Conservation (phyloP, 2,329 filamentous ascomycete species). For the Colletotrichum camelliae region DNA sequence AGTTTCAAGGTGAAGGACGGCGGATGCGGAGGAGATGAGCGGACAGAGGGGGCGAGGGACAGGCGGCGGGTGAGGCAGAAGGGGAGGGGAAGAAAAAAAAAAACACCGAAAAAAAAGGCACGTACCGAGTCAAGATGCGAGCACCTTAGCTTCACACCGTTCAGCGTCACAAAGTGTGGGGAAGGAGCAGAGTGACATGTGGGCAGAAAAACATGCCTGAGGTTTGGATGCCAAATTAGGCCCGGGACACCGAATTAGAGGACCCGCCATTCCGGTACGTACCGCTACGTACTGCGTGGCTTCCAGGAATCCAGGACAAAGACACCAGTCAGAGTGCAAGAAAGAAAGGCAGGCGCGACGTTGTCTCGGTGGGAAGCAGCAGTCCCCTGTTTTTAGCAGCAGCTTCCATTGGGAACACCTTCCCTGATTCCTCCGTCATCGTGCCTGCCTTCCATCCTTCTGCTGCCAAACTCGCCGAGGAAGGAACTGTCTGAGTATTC, state of each 20-base stretch:
- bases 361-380: background rate
- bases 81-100: background rate
- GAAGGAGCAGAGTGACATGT: background rate
- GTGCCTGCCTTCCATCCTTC: background rate
- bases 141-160: background rate
- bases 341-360: background rate
- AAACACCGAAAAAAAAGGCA: background rate
- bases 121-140: background rate
- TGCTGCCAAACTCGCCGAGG: background rate
- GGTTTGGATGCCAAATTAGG: background rate
- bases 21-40: background rate
- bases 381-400: slow-evolving; percentile 4
- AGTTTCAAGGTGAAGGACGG: background rate
- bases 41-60: too few relatives aligned
- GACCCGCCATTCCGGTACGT: background rate
- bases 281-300: background rate
- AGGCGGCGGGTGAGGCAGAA: background rate
- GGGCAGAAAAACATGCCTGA: slow-evolving; percentile 1
- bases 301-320: background rate
- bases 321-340: background rate
- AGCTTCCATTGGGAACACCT: background rate
- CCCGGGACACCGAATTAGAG: background rate
- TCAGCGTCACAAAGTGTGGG: slow-evolving; percentile 1
- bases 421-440: background rate
- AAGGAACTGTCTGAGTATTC: background rate